Evolutionary conservation across 2,329 filamentous ascomycete genomes (phyloP), one percentile per base, ranked within the genome.

Genomic region (Nemania sp.): DNA sequence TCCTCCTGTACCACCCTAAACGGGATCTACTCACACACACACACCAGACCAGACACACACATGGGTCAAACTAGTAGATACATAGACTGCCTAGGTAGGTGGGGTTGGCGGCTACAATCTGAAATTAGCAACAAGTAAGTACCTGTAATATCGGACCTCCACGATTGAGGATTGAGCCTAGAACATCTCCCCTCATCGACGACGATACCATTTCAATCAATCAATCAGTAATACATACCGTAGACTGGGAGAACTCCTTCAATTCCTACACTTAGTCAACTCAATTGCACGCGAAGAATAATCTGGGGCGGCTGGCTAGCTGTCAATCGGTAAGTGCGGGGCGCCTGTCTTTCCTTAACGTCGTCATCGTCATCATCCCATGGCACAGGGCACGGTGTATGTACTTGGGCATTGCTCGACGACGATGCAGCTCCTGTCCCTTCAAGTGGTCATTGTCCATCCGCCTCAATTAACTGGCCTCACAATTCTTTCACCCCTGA

Each of bases 311-410:
- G 18, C 8, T 15, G 4, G 38, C 38, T 41, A 65, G 27, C 56
- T 62, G 29, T 62, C 43, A 41, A 38, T 54, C 57, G 47, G 68
- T 70, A 62, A 70, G 53, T 70, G 62, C 53, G 62, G 65, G 68
- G 65, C 47, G 15, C 22, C 43, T 35, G 26, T 52, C 45, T 61
- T 22, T 57, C 41, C 24, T 35, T 22, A 22, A 1, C 29, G 11
- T 55, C 43, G 5, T 61, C 20, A 15, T 26, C 47, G 41, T 45
- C 41, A 35, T 35, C 32, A 35, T n/a, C n/a, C n/a, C n/a, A 7
- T 35, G 7, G 11, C 32, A 35, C 32, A 4, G 29, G 29, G 32
- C n/a, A n/a, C n/a, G n/a, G n/a, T n/a, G n/a, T n/a, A n/a, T n/a
- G n/a, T n/a, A n/a, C n/a, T 45, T 15, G 18, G 15, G 38, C 38